Conservation (phyloP, 257 asterid species). For the Forsythia viridissima region DNA sequence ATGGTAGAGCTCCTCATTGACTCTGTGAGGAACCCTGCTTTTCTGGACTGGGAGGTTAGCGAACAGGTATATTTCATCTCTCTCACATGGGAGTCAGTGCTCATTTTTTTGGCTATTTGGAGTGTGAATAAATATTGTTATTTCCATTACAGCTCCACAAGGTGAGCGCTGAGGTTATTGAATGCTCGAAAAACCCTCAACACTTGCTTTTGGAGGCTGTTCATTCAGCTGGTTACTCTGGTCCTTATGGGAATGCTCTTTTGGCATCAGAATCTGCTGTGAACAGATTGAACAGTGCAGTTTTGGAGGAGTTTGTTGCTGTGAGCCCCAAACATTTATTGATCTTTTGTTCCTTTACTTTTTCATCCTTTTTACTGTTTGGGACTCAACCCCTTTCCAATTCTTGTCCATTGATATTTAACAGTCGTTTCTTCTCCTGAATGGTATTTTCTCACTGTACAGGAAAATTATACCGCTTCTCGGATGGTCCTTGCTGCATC, state of each 20-base stretch:
- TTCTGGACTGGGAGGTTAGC: constrained; percentile 91
- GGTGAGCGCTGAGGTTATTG: constrained; percentile 62
- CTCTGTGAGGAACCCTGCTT: constrained; percentile 82
- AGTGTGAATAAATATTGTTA: constrained; percentile 10
- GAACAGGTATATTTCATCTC: constrained; percentile 70
- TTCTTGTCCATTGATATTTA: constrained; percentile 1
- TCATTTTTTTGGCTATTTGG: neutral
- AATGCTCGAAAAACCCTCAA: constrained; percentile 67
- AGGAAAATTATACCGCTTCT: constrained; percentile 82
- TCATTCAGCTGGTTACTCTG: constrained; percentile 76
- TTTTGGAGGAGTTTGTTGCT: constrained; percentile 76
- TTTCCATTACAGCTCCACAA: constrained; percentile 55
- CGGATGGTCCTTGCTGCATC: constrained; percentile 88
- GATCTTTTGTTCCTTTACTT: neutral
- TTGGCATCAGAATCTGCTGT: constrained; percentile 72
- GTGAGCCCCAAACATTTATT: constrained; percentile 47
- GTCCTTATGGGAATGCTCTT: constrained; percentile 65
- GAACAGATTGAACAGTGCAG: constrained; percentile 49
- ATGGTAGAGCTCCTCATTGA: constrained; percentile 93
- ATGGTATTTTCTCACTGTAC: constrained; percentile 20
- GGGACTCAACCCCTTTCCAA: neutral
- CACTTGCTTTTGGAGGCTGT: constrained; percentile 82
- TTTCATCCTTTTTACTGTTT: constrained; percentile 5
- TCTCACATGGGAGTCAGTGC: constrained; percentile 10
- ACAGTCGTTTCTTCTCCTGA: constrained; percentile 18